Evolutionary conservation across 257 asterid species (phyloP), one percentile per base, ranked within the genome.

Genomic region (Solanum medicagineum): DNA sequence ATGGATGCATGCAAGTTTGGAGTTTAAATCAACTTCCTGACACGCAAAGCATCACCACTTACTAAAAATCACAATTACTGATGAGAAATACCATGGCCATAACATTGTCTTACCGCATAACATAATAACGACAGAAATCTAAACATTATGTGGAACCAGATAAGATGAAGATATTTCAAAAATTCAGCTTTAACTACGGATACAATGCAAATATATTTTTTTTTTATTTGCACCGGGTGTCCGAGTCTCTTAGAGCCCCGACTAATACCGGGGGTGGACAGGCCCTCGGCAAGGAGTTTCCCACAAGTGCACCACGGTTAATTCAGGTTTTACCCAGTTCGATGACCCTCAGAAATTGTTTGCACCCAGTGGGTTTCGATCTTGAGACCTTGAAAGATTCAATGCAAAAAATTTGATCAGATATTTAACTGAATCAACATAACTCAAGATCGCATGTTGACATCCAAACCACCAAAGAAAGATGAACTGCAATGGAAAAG

Each of bases 1-100:
- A 89, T 97, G 99, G 85, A 95, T 93, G 90, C 99, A 97, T 80
- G 92, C 96, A 56, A 97, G 94, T 88, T 95, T 94, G 8, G 98
- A 88, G 85, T 84, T 91, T 87, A 88, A 87, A 97, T 94, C 96
- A 81, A 91, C 89, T 79, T 89, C 97, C 99, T 96, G 92, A 84
- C 45, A 84, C 68, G 75, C 86, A 86, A 75, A 57, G 45, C 66
- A 69, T 47, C 55, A 57, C 36, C 80, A 71, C 86, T 81, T 83
- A 84, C 29, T 44, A 85, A 87, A 84, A 83, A 77, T 75, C 83
- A 49, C 47, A 89, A 70, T 70, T 32, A 32, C 10, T 70, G 36
- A 74, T 60, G 65, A 74, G 69, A 83, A 68, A 51, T 32, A 51
- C 16, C 65, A 1, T 53, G 81, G 44, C 22, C 44, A 73, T 32